These are phyloP conservation scores for Emericellopsis cladophorae DNA, from an alignment of 2,329 filamentous ascomycete species.

Conservation along the genomic window DNA sequence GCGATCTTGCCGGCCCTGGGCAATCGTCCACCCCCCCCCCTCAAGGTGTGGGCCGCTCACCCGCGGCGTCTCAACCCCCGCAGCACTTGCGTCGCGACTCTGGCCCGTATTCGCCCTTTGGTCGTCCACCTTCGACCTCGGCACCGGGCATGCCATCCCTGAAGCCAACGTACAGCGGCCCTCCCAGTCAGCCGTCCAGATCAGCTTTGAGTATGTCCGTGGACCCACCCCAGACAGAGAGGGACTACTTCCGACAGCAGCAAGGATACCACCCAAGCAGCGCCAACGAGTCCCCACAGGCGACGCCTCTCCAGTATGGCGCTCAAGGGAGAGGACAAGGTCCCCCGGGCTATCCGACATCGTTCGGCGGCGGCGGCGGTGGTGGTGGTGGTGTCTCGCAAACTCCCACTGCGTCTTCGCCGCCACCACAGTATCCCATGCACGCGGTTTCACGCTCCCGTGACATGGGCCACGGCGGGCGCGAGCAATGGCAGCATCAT, in stretches of 20 bases:
- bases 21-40: slow-evolving; percentile 40
- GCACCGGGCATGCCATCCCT: slow-evolving; percentile 39
- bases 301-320: slow-evolving; percentile 29
- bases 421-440: slow-evolving; percentile 40
- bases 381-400: slow-evolving; percentile 16
- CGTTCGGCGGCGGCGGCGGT: slow-evolving; percentile 13
- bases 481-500: slow-evolving; percentile 21
- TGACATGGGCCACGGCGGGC: slow-evolving; percentile 24
- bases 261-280: slow-evolving; percentile 18
- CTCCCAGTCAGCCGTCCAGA: slow-evolving; percentile 35
- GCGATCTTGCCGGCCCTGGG: slow-evolving; percentile 26
- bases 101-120: slow-evolving; percentile 31
- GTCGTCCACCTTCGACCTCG: slow-evolving; percentile 17
- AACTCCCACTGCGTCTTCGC: slow-evolving; percentile 29
- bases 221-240: slow-evolving; percentile 30
- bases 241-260: slow-evolving; percentile 28
- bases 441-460: slow-evolving; percentile 31
- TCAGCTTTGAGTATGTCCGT: slow-evolving; percentile 25
- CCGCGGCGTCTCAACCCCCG: slow-evolving; percentile 23
- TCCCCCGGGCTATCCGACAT: slow-evolving; percentile 28
- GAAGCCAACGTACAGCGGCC: slow-evolving; percentile 38
- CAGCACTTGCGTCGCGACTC: slow-evolving; percentile 34
- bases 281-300: slow-evolving; percentile 31
- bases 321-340: slow-evolving; percentile 23
- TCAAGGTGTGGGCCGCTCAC: slow-evolving; percentile 26